phyloP scores from a whole-genome alignment of 2,329 filamentous ascomycete genomes.

The Fusarium tjaetaba region DNA sequence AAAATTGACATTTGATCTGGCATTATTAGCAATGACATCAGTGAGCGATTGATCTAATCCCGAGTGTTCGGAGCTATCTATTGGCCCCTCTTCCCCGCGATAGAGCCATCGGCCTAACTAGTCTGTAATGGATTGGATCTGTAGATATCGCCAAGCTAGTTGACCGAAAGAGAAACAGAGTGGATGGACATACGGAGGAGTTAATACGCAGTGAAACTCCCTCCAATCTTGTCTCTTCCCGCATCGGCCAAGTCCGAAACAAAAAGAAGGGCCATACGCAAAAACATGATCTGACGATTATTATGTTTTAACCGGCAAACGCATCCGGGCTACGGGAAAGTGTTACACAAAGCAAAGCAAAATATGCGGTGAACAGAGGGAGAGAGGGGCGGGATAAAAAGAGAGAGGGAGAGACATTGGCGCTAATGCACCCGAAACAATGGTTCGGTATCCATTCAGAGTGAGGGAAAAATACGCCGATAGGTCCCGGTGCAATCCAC shows the following conservation, averaged over 20 bases:
- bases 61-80: constrained; percentile 13
- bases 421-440: constrained; percentile 38
- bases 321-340: constrained; percentile 4
- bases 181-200: no score
- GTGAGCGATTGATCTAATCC: constrained; percentile 5
- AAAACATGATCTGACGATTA: background rate
- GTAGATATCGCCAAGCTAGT: background rate
- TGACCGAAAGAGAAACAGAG: background rate
- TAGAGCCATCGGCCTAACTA: background rate
- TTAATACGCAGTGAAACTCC: background rate
- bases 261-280: background rate
- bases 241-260: constrained; percentile 13
- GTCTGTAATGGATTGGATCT: background rate
- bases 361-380: constrained; percentile 12
- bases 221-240: constrained; percentile 26
- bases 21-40: constrained; percentile 6
- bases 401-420: background rate
- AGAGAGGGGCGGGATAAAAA: background rate
- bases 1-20: background rate
- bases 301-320: constrained; percentile 10
- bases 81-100: constrained; percentile 29
- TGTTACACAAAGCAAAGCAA: constrained; percentile 4
- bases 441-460: constrained; percentile 25
- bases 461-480: constrained; percentile 5
- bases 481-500: background rate